Evolutionary conservation across 75 land plant species (phyloP).

Genomic region (Cupressus sempervirens): DNA sequence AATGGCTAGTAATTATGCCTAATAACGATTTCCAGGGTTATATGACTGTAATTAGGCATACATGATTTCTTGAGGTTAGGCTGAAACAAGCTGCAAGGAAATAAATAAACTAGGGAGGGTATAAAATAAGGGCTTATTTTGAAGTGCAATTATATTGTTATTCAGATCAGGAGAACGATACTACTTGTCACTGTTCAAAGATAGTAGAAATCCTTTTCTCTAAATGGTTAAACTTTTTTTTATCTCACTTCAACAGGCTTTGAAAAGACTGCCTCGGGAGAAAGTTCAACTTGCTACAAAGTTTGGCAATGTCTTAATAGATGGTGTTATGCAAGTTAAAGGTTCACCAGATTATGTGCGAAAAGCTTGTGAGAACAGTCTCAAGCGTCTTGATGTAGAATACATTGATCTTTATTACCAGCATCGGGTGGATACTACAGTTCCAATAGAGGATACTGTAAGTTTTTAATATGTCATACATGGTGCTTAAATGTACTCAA

Average conservation of each 20-base stretch:
- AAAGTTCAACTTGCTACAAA: constrained; percentile 69
- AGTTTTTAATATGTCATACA: constrained; percentile 12
- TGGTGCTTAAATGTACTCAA: not conserved
- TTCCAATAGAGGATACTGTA: constrained; percentile 83
- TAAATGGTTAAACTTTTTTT: not conserved
- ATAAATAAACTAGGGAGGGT: not conserved
- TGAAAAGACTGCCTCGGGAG: constrained; percentile 60
- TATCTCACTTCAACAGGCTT: constrained; percentile 33
- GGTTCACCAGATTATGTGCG: constrained; percentile 65
- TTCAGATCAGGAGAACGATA: not conserved
- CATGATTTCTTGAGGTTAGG: too few relatives aligned
- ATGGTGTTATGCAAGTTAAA: constrained; percentile 20
- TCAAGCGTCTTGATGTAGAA: constrained; percentile 67
- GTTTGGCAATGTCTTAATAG: constrained; percentile 34
- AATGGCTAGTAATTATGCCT: too few relatives aligned
- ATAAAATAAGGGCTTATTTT: not conserved
- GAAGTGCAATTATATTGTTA: not conserved
- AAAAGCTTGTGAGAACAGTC: constrained; percentile 65
- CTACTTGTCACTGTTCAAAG: too few relatives aligned
- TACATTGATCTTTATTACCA: constrained; percentile 76
- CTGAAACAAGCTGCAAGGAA: too few relatives aligned
- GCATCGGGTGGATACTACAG: constrained; percentile 61
- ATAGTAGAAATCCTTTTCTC: too few relatives aligned
- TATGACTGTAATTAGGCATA: too few relatives aligned
- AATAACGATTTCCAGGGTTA: too few relatives aligned